Evolutionary conservation across 1,284 basidiomycete genomes (phyloP), one percentile per base, ranked within the genome.

Genomic region (Trichosporon sp.): DNA sequence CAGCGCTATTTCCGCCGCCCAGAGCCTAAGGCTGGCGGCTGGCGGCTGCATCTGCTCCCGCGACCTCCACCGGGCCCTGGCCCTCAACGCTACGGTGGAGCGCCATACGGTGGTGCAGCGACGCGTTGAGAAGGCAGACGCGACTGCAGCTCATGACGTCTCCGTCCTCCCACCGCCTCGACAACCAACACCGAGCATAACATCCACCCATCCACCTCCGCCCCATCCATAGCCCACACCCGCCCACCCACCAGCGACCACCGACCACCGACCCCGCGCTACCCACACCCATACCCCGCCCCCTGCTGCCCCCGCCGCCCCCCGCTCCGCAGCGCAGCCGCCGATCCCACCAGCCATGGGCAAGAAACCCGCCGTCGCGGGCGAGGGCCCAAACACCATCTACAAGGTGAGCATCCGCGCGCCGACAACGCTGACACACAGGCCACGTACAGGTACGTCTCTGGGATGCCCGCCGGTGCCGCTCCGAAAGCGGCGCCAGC

Each of bases 311-410:
- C 32, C 23, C 21, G 11, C 60, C 29, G 32, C 18, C 34, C 35
- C 31, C 51, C 3, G 31, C 18, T 18, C 32, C 51, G 47, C 12
- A 53, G 62, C 58, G 31, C 9, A 8, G 35, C 13, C 34, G 35
- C 13, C 34, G 8, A 38, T 12, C 38, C 27, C 29, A 32, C 44
- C 44, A 66, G 70, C 34, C 35, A 75, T 75, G 72, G 68, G 63
- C 51, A 78, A 78, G 73, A 78, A 77, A 68, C 68, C 69, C 42
- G 73, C 74, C 65, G 72, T 73, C 51, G 67, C 56, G 4, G 74
- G 66, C 60, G 75, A 75, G 29, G 70, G 65, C 64, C 77, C 77
- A n/a, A 75, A 78, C 71, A 78, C 77, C n/a, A 77, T 78, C 44
- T 78, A 77, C 72, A 76, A 77, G 73, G 77, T 78, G 62, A 68